Percentiles rank a stretch among this genome's conserved stretches.
Conservation (phyloP, 2,329 filamentous ascomycete genomes). For the Hortaea sp. region DNA sequence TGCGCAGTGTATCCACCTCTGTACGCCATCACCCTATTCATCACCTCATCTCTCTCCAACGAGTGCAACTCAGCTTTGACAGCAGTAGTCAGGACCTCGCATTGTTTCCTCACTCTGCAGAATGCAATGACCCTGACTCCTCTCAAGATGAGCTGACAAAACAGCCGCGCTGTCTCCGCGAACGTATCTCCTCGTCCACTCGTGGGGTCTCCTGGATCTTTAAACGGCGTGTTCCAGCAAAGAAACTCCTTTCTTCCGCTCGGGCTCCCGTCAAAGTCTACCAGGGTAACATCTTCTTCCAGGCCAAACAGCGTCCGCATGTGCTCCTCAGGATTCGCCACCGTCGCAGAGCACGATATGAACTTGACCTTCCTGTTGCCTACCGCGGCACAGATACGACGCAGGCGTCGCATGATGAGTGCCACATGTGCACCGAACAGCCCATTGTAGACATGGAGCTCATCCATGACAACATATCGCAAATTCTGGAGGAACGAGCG, state of each 20-base stretch:
- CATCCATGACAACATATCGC: slow-evolving; percentile 73
- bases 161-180: slow-evolving; percentile 77
- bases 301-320: slow-evolving; percentile 93
- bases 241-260: slow-evolving; percentile 89
- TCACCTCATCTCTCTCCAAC: slow-evolving; percentile 65
- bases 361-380: slow-evolving; percentile 82
- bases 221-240: slow-evolving; percentile 96
- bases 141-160: slow-evolving; percentile 78
- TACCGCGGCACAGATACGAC: slow-evolving; percentile 79
- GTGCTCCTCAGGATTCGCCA: slow-evolving; percentile 83
- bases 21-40: slow-evolving; percentile 83
- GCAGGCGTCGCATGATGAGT: slow-evolving; percentile 82
- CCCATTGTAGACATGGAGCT: slow-evolving; percentile 93
- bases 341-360: slow-evolving; percentile 91
- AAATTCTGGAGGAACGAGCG: slow-evolving; percentile 78
- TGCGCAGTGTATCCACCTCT: slow-evolving; percentile 89
- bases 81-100: slow-evolving; percentile 71
- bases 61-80: slow-evolving; percentile 67
- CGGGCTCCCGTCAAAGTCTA: slow-evolving; percentile 88
- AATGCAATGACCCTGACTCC: slow-evolving; percentile 91
- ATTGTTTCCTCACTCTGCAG: slow-evolving; percentile 76
- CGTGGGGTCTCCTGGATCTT: slow-evolving; percentile 75
- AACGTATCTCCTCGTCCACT: slow-evolving; percentile 78
- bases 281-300: slow-evolving; percentile 64
- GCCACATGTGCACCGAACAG: slow-evolving; percentile 89